Evolutionary conservation across 176 grass and related monocot genomes (phyloP).

Genomic region (Cocos nucifera): DNA sequence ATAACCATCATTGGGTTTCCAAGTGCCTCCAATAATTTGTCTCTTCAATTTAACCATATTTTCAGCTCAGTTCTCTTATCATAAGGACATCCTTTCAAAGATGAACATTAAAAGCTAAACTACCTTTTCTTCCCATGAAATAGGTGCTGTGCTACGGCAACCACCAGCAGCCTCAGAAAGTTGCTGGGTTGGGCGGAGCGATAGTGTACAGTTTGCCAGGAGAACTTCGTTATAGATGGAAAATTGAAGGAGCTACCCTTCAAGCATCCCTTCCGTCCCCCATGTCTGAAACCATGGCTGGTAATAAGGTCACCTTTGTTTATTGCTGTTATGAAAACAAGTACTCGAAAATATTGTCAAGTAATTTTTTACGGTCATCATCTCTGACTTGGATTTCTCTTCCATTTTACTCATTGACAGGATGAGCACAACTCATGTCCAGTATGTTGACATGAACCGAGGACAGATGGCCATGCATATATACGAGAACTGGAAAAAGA

Average conservation of each 20-base stretch:
- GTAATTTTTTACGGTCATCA: no score
- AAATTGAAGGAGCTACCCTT: slow-evolving; percentile 96
- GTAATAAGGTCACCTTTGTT: slow-evolving; percentile 20
- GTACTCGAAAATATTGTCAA: no score
- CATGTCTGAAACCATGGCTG: slow-evolving; percentile 39
- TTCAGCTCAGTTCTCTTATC: no score
- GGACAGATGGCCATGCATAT: slow-evolving; percentile 78
- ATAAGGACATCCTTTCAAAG: no score
- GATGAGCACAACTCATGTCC: slow-evolving; percentile 90
- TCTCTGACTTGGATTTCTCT: not conserved
- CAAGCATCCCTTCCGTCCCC: slow-evolving; percentile 96
- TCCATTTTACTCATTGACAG: slow-evolving; percentile 20
- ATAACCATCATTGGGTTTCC: no score
- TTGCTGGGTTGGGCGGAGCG: slow-evolving; percentile 19
- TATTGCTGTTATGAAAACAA: not conserved
- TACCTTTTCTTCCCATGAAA: not conserved
- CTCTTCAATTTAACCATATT: no score
- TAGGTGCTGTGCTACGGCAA: slow-evolving; percentile 28
- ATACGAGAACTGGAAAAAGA: slow-evolving; percentile 72
- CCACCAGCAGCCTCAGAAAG: slow-evolving; percentile 82
- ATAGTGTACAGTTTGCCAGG: no score
- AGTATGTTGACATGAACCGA: slow-evolving; percentile 61
- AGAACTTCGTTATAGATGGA: no score
- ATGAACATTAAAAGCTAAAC: no score
- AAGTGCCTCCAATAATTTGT: no score